These are phyloP conservation scores for Ophiostoma quercus DNA, from an alignment of 2,329 filamentous ascomycete genomes.

Conservation along the genomic window DNA sequence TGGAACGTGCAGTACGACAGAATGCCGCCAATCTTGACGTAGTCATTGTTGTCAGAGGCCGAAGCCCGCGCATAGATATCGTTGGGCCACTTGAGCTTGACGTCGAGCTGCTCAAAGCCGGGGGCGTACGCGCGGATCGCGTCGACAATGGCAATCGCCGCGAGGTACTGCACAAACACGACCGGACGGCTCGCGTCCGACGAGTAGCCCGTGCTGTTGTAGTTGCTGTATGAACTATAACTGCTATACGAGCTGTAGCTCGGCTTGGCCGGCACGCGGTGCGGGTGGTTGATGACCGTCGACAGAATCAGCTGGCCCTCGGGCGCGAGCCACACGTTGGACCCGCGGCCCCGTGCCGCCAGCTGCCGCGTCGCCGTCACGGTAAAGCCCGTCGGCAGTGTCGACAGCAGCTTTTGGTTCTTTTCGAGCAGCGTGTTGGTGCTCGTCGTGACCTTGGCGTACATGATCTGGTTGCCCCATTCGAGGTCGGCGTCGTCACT, in stretches of 20 bases:
- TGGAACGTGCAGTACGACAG: conserved; percentile 83
- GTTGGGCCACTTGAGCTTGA: conserved; percentile 96
- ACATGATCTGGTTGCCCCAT: conserved; percentile 76
- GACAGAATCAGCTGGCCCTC: conserved; percentile 83
- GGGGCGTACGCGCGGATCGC: conserved; percentile 74
- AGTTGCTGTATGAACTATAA: not conserved
- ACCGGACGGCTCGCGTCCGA: conserved; percentile 49
- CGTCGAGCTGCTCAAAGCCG: conserved; percentile 68
- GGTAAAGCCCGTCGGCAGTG: conserved; percentile 80
- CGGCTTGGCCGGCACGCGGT: conserved; percentile 56
- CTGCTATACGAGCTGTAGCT: conserved; percentile 41
- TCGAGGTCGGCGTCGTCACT: conserved; percentile 41
- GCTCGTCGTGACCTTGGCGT: conserved; percentile 87
- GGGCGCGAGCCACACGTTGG: conserved; percentile 92
- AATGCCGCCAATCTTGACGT: conserved; percentile 90
- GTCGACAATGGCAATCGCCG: conserved; percentile 78
- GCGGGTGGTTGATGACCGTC: conserved; percentile 76
- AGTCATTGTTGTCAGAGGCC: conserved; percentile 36
- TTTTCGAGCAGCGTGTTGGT: conserved; percentile 93
- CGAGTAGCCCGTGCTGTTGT: conserved; percentile 42
- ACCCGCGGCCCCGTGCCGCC: conserved; percentile 79
- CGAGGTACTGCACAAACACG: conserved; percentile 90
- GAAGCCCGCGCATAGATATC: conserved; percentile 78
- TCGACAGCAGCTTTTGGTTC: conserved; percentile 70
- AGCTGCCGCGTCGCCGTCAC: conserved; percentile 81